Base-by-base conservation (phyloP, 2,329 filamentous ascomycete genomes). In the Ramularia endophylla region DNA sequence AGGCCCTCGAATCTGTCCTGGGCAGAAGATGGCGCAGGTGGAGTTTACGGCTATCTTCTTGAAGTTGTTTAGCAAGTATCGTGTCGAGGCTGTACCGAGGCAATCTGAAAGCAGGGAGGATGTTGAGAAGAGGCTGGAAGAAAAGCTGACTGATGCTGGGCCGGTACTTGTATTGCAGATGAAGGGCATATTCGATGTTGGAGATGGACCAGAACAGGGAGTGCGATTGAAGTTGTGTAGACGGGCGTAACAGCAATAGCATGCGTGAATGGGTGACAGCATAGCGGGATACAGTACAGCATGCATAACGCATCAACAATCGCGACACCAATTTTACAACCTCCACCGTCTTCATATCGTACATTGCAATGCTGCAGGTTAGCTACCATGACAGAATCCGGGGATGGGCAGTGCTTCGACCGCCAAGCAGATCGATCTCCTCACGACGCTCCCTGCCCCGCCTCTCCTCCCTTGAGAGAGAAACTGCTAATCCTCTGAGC, bases 401-500 rank as follows among this genome's bases (percentile, higher is more conserved):
- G 27, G 27, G 27, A 28, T n/a, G n/a, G n/a, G n/a, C n/a, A n/a
- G n/a, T n/a, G n/a, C n/a, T n/a, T n/a, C n/a, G n/a, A n/a, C n/a
- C n/a, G n/a, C n/a, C n/a, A n/a, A n/a, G n/a, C n/a, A n/a, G n/a
- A n/a, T n/a, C n/a, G n/a, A n/a, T n/a, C n/a, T n/a, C n/a, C n/a
- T n/a, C n/a, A n/a, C n/a, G 27, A 28, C 30, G 9, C 9, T n/a
- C 7, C n/a, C n/a, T n/a, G n/a, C n/a, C 15, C 32, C 20, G 15
- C 32, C 9, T 19, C 17, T 6, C 8, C 32, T 20, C 32, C 8
- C 32, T 18, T 18, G 17, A 34, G 18, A 18, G 17, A 19, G 5
- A 34, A 17, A 30, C 47, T 84, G 5, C 87, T 87, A 54, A 95
- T 92, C 20, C 89, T 76, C 47, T 84, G 85, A 15, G 94, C 87